Percentiles rank a stretch among this genome's conserved stretches.
Conservation (phyloP, 2,329 filamentous ascomycete genomes). For the Fusarium irregulare region DNA sequence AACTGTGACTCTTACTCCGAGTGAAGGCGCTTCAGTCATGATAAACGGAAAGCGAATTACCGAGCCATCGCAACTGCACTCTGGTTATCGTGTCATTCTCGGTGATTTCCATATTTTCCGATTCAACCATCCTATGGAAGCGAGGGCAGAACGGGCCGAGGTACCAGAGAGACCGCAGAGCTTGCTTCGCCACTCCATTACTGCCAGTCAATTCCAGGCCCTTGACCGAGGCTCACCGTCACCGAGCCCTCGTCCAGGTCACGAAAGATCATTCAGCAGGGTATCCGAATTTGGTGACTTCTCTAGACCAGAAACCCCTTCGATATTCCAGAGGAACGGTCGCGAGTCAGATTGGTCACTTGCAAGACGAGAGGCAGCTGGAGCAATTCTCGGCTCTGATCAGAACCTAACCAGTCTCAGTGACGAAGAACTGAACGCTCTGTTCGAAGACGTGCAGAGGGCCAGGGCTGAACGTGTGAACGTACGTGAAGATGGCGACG, state of each 20-base stretch:
- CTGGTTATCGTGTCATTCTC: conserved; percentile 93
- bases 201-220: conserved; percentile 68
- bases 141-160: conserved; percentile 89
- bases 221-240: conserved; percentile 69
- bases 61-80: conserved; percentile 85
- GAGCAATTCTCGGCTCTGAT: conserved; percentile 87
- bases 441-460: conserved; percentile 94
- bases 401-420: conserved; percentile 91
- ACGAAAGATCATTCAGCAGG: conserved; percentile 85
- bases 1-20: conserved; percentile 89
- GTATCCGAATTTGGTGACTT: conserved; percentile 79
- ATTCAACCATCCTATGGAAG: conserved; percentile 98
- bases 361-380: conserved; percentile 91
- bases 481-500: conserved; percentile 83
- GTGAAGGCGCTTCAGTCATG: conserved; percentile 96
- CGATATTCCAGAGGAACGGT: conserved; percentile 71
- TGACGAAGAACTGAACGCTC: conserved; percentile 91
- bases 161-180: conserved; percentile 70
- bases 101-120: conserved; percentile 99
- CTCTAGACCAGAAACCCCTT: conserved; percentile 83
- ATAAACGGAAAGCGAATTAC: conserved; percentile 93
- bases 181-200: conserved; percentile 84
- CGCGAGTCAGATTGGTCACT: conserved; percentile 95
- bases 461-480: conserved; percentile 81
- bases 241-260: conserved; percentile 72